Conservation (phyloP, 78 protist genomes). For the Dictyostelium intermedium region DNA sequence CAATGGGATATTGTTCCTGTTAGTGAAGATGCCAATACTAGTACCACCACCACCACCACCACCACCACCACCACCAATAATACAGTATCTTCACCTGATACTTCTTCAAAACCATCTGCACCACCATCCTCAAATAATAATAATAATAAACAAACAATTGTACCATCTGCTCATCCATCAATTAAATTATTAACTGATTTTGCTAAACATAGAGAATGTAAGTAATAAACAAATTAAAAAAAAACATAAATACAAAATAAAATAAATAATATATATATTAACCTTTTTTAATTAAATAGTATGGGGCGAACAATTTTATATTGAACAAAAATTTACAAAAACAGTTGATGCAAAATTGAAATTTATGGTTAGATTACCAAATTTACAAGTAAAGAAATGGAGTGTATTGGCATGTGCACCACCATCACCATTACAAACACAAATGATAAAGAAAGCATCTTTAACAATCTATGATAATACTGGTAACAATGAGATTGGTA, state of each 20-base stretch:
- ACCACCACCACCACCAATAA: neutral
- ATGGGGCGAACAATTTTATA: neutral
- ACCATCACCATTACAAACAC: conserved; percentile 64
- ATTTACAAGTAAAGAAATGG: conserved; percentile 45
- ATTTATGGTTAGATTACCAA: conserved; percentile 29
- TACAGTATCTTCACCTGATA: neutral
- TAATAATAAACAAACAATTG: neutral
- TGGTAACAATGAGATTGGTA: neutral
- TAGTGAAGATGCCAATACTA: neutral
- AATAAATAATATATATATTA: neutral
- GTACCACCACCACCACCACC: neutral
- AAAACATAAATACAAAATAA: no score
- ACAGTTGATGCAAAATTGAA: conserved; percentile 15
- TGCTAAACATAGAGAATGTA: conserved; percentile 14
- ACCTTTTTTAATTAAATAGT: neutral
- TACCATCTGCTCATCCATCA: neutral
- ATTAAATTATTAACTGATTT: neutral
- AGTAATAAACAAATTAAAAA: no score
- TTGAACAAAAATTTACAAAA: conserved; percentile 28
- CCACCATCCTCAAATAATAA: neutral
- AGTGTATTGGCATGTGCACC: conserved; percentile 38
- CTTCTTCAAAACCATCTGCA: neutral
- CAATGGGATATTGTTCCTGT: neutral
- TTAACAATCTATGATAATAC: neutral
- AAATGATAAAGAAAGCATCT: conserved; percentile 16